A percentile compares a stretch with the other conserved stretches of the same genome.
Evolutionary conservation across 2,329 filamentous ascomycete species (phyloP).

Genomic region (Aureobasidium uvarum): DNA sequence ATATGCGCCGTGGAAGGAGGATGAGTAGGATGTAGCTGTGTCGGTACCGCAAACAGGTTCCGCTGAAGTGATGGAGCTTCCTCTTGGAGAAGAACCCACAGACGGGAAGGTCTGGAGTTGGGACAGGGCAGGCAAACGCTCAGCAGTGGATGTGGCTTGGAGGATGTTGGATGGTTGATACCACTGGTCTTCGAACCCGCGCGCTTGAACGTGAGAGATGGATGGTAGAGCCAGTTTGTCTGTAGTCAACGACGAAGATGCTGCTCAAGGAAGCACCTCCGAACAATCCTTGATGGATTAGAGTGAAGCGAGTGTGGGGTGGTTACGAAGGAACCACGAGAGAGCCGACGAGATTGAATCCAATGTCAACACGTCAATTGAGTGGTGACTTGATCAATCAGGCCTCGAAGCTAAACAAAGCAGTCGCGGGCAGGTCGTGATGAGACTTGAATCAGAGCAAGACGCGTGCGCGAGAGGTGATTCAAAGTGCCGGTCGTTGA

Average conservation of each 20-base stretch:
- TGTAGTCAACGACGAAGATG: slow-evolving; percentile 42
- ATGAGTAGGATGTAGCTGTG: slow-evolving; percentile 48
- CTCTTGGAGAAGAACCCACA: slow-evolving; percentile 70
- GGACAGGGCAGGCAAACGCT: slow-evolving; percentile 69
- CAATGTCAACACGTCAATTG: slow-evolving; percentile 23
- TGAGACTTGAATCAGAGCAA: background rate
- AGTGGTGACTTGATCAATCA: slow-evolving; percentile 8
- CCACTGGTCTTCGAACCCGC: slow-evolving; percentile 67
- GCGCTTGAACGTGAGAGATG: slow-evolving; percentile 77
- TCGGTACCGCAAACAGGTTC: slow-evolving; percentile 37
- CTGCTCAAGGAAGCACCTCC: slow-evolving; percentile 29
- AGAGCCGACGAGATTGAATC: slow-evolving; percentile 8
- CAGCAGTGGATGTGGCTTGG: slow-evolving; percentile 62
- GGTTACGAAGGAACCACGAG: slow-evolving; percentile 21
- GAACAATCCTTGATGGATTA: slow-evolving; percentile 10
- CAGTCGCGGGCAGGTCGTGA: slow-evolving; percentile 7
- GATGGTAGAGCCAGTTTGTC: slow-evolving; percentile 94
- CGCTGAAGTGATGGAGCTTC: slow-evolving; percentile 65
- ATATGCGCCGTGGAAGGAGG: slow-evolving; percentile 52
- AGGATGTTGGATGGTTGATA: slow-evolving; percentile 48
- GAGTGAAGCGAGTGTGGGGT: slow-evolving; percentile 25
- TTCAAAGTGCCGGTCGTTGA: slow-evolving; percentile 23
- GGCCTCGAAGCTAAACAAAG: slow-evolving; percentile 21
- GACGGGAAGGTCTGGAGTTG: slow-evolving; percentile 68
- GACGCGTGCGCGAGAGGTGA: slow-evolving; percentile 24